These are phyloP conservation scores for Cyphellophora europaea DNA, from an alignment of 2,329 filamentous ascomycete genomes.

Conservation along the genomic window DNA sequence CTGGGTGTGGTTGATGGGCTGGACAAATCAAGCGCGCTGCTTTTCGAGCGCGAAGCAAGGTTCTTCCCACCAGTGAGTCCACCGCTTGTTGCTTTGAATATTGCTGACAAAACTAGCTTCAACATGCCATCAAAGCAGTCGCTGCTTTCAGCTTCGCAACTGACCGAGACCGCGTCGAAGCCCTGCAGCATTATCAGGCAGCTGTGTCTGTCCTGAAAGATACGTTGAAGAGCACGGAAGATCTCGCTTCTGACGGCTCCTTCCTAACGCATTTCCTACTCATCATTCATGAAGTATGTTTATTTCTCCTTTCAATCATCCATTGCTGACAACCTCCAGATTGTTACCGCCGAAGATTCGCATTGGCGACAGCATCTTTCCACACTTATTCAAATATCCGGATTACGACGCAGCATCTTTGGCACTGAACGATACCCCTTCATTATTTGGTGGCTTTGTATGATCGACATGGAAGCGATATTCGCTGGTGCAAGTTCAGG, in stretches of 20 bases:
- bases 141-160: slow-evolving; percentile 43
- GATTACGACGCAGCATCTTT: slow-evolving; percentile 37
- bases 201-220: slow-evolving; percentile 40
- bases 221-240: slow-evolving; percentile 34
- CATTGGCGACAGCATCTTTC: slow-evolving; percentile 46
- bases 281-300: slow-evolving; percentile 45
- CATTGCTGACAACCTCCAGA: slow-evolving; percentile 23
- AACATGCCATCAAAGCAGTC: slow-evolving; percentile 50
- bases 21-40: slow-evolving; percentile 26
- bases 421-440: slow-evolving; percentile 39
- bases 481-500: slow-evolving; percentile 43
- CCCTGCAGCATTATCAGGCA: slow-evolving; percentile 46
- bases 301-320: background rate
- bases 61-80: slow-evolving; percentile 42
- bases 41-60: slow-evolving; percentile 38
- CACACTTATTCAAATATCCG: slow-evolving; percentile 40
- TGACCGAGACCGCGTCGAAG: slow-evolving; percentile 36
- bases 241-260: slow-evolving; percentile 47
- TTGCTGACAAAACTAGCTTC: slow-evolving; percentile 30
- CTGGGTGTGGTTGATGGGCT: slow-evolving; percentile 16
- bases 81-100: slow-evolving; percentile 4
- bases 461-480: slow-evolving; percentile 47
- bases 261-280: slow-evolving; percentile 50
- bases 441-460: slow-evolving; percentile 45
- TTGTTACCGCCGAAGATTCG: slow-evolving; percentile 36